phyloP scores from a whole-genome alignment of 2,329 filamentous ascomycete species.

The Fonsecaea pedrosoi region DNA sequence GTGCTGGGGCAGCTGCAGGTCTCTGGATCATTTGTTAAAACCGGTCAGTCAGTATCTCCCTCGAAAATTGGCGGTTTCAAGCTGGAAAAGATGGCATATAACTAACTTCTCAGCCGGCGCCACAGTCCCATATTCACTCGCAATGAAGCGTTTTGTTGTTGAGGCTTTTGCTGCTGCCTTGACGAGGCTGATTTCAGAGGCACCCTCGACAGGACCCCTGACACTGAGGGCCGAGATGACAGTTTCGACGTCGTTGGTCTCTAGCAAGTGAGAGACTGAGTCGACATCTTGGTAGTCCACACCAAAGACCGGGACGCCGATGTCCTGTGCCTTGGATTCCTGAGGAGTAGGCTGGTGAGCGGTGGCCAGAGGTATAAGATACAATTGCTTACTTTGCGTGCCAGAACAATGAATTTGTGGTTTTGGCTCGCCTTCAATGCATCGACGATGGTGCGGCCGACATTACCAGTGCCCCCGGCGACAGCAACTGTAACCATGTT shows the following conservation, averaged over 20 bases:
- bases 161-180: constrained; percentile 51
- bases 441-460: constrained; percentile 57
- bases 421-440: constrained; percentile 46
- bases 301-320: constrained; percentile 36
- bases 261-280: constrained; percentile 41
- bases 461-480: constrained; percentile 55
- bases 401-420: constrained; percentile 51
- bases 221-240: constrained; percentile 54
- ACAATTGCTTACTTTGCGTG: constrained; percentile 47
- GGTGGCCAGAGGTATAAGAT: neutral
- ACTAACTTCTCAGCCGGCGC: constrained; percentile 12
- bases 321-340: constrained; percentile 23
- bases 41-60: neutral
- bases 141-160: constrained; percentile 51
- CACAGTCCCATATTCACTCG: constrained; percentile 48
- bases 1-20: constrained; percentile 44
- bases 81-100: constrained; percentile 13
- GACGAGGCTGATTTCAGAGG: constrained; percentile 54
- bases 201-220: constrained; percentile 41
- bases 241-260: constrained; percentile 52
- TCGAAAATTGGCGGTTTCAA: neutral
- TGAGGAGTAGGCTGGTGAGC: neutral
- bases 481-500: constrained; percentile 54
- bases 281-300: constrained; percentile 47
- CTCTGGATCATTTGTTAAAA: neutral